These are phyloP conservation scores for Cicer bijugum DNA, from an alignment of 306 rosid genomes.

Conservation along the genomic window DNA sequence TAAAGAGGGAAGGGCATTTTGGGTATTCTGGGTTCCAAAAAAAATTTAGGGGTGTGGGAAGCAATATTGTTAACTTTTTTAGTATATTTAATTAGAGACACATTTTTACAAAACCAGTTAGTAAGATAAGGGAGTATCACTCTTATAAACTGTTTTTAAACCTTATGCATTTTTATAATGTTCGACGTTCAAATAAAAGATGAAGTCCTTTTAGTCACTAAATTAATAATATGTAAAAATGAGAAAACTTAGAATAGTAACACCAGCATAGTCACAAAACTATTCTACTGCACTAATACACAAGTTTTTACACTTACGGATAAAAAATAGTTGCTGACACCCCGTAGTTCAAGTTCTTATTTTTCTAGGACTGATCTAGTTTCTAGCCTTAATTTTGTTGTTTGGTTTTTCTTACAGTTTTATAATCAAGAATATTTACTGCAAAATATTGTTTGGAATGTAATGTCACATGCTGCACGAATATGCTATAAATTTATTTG, in stretches of 20 bases:
- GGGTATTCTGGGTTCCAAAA: too few species aligned
- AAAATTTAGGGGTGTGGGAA: too few species aligned
- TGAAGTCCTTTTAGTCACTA: background rate
- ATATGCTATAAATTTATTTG: background rate
- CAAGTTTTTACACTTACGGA: background rate
- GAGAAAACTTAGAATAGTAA: too few species aligned
- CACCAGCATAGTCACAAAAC: background rate
- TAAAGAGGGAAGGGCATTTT: too few species aligned
- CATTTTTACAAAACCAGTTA: too few species aligned
- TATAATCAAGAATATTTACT: background rate
- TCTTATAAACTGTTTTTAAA: too few species aligned
- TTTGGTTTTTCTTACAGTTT: background rate
- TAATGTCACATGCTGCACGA: background rate
- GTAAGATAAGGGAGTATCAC: too few species aligned
- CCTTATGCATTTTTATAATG: background rate
- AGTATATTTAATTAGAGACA: too few species aligned
- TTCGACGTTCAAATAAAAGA: background rate
- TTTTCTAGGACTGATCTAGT: background rate
- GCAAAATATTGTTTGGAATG: background rate
- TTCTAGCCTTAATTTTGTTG: constrained; percentile 2
- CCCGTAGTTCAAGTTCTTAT: background rate
- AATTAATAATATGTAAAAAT: background rate
- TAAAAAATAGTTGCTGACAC: background rate
- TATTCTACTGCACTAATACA: background rate
- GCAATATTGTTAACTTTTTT: too few species aligned